phyloP scores from a whole-genome alignment of 345 rosid species.

The Microcos paniculata region DNA sequence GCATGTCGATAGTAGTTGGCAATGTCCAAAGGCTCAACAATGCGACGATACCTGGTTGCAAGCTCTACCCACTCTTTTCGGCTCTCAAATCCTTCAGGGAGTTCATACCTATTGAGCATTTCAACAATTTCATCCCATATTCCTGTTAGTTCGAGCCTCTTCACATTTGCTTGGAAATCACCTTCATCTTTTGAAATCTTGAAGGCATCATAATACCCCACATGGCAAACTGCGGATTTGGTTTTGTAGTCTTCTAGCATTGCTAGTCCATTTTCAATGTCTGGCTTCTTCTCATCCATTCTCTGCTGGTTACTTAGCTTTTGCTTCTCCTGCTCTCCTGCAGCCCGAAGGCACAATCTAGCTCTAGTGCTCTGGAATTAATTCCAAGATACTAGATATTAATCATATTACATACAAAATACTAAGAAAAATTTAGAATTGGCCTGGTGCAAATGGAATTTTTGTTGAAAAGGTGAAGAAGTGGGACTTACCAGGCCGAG shows the following conservation, averaged over 20 bases:
- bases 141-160: constrained; percentile 74
- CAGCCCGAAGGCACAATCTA: constrained; percentile 55
- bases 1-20: constrained; percentile 75
- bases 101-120: constrained; percentile 57
- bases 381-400: background rate
- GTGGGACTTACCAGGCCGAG: constrained; percentile 62
- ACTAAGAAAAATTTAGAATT: background rate
- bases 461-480: background rate
- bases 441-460: too few species aligned
- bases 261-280: constrained; percentile 22
- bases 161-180: constrained; percentile 69
- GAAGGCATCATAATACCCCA: constrained; percentile 68
- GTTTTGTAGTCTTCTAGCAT: constrained; percentile 36
- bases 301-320: constrained; percentile 31
- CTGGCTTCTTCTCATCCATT: constrained; percentile 18
- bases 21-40: constrained; percentile 74
- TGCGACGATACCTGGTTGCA: constrained; percentile 50
- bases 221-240: constrained; percentile 27
- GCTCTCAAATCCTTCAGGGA: constrained; percentile 64
- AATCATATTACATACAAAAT: background rate
- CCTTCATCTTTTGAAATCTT: constrained; percentile 31
- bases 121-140: constrained; percentile 64
- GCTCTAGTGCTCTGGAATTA: constrained; percentile 55
- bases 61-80: constrained; percentile 34
- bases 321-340: constrained; percentile 56